Evolutionary conservation across 148 eudicot genomes (phyloP), one percentile per base, ranked within the genome.

Genomic region (Chenopodium suecicum): DNA sequence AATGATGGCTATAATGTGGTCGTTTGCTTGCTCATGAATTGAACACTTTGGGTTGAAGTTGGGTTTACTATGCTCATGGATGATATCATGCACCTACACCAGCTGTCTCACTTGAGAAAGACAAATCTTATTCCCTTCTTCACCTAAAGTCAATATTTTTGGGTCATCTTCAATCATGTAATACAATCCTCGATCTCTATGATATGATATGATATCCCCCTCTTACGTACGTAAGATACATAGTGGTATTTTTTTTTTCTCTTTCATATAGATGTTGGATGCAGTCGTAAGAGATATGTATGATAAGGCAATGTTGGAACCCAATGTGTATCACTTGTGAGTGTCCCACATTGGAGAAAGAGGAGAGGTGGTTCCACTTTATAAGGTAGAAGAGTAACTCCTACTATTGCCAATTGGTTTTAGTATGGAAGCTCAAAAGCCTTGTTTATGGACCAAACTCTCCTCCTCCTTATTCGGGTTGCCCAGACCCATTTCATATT

Each of bases 71-170:
- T 46, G 23, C 75, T 79, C 75, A 78, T 69, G 75, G 47, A 31
- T 54, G 82, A 70, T 27, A 80, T 72, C 77, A 79, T 29, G 19
- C 37, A 10, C 47, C 1, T 44, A 14, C n/a, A 11, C 50, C 81
- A 71, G 77, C 70, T 72, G 82, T 80, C 70, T 58, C 73, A 25
- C 4, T 23, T 29, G 70, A 32, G 74, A 8, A 72, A n/a, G 82
- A 72, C 77, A 80, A 70, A 37, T 67, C 46, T 9, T 4, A 9
- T 52, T 25, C 41, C 60, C 63, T n/a, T n/a, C 58, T 54, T 34
- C 13, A 76, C 69, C 68, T 46, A 34, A 76, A 78, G 72, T 78
- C 80, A 64, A 44, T 44, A 14, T 62, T 41, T 78, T 77, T 25
- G 22, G 37, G 4, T 78, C 72, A 64, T 78, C 41, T 7, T 34